These are phyloP conservation scores for Curvularia hawaiiensis DNA, from an alignment of 2,329 filamentous ascomycete genomes.

Conservation along the genomic window DNA sequence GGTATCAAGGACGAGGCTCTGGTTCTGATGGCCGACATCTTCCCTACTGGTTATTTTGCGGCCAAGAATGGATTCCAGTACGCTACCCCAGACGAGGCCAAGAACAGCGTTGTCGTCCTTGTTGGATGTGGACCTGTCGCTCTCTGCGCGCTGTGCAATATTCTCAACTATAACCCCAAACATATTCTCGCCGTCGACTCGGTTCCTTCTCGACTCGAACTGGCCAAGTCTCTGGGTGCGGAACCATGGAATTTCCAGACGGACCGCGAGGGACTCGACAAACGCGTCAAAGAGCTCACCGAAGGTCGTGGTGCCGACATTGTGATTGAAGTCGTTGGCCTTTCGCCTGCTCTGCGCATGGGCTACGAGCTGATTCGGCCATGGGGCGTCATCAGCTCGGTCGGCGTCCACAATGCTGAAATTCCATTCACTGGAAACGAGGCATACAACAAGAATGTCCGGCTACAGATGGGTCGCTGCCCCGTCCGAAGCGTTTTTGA, in stretches of 20 bases:
- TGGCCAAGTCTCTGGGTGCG: conserved; percentile 75
- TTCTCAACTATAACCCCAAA: conserved; percentile 75
- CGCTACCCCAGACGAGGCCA: conserved; percentile 61
- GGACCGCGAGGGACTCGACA: conserved; percentile 67
- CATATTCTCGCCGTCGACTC: conserved; percentile 80
- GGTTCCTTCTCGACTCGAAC: conserved; percentile 73
- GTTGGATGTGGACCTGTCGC: conserved; percentile 83
- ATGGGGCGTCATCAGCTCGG: conserved; percentile 55
- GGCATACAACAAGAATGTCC: conserved; percentile 58
- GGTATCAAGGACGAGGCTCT: conserved; percentile 75
- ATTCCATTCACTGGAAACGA: conserved; percentile 56
- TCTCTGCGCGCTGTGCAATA: conserved; percentile 80
- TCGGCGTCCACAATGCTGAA: conserved; percentile 57
- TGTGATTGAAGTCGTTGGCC: conserved; percentile 65
- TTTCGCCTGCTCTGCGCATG: conserved; percentile 55
- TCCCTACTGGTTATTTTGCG: conserved; percentile 82
- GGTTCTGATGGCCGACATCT: conserved; percentile 92
- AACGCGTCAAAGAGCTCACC: conserved; percentile 74
- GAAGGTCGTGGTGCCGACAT: conserved; percentile 84
- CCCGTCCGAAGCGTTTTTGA: conserved; percentile 58
- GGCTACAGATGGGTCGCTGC: conserved; percentile 57
- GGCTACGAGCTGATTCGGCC: conserved; percentile 56
- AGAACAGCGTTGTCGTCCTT: conserved; percentile 74
- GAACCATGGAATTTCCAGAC: conserved; percentile 81
- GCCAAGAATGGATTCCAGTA: conserved; percentile 76